Conservation (phyloP, 768 basidiomycete genomes). For the Trichaptum fuscoviolaceum region DNA sequence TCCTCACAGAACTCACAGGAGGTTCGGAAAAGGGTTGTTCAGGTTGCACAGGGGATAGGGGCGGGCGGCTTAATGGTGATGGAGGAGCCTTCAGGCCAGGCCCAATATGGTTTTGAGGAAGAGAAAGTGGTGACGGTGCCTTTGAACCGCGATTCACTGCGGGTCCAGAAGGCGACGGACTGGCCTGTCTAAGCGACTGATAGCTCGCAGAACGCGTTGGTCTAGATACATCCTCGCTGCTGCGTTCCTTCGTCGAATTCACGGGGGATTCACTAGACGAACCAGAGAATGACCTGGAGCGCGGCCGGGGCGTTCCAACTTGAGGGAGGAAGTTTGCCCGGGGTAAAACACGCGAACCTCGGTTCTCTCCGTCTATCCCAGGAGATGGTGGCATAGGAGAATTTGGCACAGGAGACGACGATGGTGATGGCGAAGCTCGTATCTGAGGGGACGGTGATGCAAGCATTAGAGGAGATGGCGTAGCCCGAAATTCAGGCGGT, state of each 20-base stretch:
- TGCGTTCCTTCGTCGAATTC: not conserved
- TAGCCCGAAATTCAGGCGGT: not conserved
- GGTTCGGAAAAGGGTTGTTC: not conserved
- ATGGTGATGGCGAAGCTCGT: not conserved
- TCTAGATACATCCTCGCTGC: not conserved
- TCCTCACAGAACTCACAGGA: not conserved
- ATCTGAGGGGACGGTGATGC: not conserved
- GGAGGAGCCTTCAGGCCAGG: constrained; percentile 4
- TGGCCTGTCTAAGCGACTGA: not conserved
- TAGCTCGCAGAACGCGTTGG: not conserved
- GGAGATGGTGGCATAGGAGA: not conserved
- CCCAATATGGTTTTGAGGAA: constrained; percentile 32
- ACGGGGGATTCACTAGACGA: constrained; percentile 25
- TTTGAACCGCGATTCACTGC: constrained; percentile 11
- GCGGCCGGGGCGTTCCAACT: constrained; percentile 41
- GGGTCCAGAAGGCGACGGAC: not conserved
- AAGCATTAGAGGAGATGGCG: not conserved
- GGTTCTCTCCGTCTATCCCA: not conserved
- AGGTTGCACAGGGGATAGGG: constrained; percentile 1
- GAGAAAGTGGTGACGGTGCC: constrained; percentile 38
- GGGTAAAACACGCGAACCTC: constrained; percentile 28
- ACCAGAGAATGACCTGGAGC: constrained; percentile 73
- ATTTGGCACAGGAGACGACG: too few species aligned
- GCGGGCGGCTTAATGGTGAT: constrained; percentile 4
- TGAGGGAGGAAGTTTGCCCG: constrained; percentile 63